phyloP scores from a whole-genome alignment of 768 basidiomycete species.

The Boletus tomentosulus region DNA sequence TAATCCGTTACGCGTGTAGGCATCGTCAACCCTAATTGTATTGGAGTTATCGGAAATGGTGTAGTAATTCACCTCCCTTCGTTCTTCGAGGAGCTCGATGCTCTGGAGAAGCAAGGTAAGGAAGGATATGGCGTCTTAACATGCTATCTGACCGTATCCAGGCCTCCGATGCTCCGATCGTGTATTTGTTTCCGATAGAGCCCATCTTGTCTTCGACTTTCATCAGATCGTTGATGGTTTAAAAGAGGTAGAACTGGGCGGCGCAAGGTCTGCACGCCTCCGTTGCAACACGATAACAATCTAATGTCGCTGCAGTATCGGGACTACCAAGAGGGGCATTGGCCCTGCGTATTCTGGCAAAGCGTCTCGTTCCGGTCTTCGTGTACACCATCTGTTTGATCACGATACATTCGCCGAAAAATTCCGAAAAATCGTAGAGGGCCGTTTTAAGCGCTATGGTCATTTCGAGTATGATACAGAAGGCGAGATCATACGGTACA shows the following conservation, averaged over 20 bases:
- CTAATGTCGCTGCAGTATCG: slow-evolving; percentile 56
- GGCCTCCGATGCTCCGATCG: slow-evolving; percentile 83
- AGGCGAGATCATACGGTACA: slow-evolving; percentile 89
- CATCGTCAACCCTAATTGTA: slow-evolving; percentile 49
- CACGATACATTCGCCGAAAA: slow-evolving; percentile 79
- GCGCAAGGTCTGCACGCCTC: slow-evolving; percentile 53
- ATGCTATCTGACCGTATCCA: slow-evolving; percentile 28
- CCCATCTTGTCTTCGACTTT: slow-evolving; percentile 97
- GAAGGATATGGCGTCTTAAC: not conserved
- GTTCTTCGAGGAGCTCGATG: slow-evolving; percentile 91
- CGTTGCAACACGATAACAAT: not conserved
- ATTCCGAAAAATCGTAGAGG: slow-evolving; percentile 94
- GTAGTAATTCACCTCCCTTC: slow-evolving; percentile 97
- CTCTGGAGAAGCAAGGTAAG: slow-evolving; percentile 76
- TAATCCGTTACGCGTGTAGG: slow-evolving; percentile 7
- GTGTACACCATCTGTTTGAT: slow-evolving; percentile 96
- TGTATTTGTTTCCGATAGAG: slow-evolving; percentile 91
- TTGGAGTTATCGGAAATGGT: slow-evolving; percentile 86
- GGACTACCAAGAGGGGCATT: slow-evolving; percentile 97
- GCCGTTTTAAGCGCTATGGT: slow-evolving; percentile 96
- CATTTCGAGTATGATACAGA: slow-evolving; percentile 98
- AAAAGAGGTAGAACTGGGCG: slow-evolving; percentile 96
- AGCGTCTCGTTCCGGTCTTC: slow-evolving; percentile 91
- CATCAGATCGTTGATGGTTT: slow-evolving; percentile 99
- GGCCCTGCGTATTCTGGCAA: slow-evolving; percentile 98